Conservation (phyloP, 192 early-diverging fungal genomes). For the Gamsiella multidivaricata region DNA sequence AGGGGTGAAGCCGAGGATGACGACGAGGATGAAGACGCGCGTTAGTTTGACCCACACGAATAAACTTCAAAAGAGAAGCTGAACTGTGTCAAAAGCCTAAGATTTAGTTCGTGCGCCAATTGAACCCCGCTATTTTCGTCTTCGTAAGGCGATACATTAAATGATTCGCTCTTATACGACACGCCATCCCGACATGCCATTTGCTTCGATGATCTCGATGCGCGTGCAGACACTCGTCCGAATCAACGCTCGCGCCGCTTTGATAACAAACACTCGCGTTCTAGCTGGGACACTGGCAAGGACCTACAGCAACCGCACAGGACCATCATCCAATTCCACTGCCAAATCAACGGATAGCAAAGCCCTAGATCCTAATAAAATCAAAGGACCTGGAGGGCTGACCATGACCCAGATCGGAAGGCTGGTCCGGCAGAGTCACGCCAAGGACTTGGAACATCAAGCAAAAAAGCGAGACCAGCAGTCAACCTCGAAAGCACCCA, state of each 20-base stretch:
- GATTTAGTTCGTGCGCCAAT: too few species aligned
- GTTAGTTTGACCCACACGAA: neutral
- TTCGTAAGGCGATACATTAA: too few species aligned
- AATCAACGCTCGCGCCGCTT: too few species aligned
- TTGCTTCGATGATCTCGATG: too few species aligned
- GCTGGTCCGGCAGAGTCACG: slow-evolving; percentile 38
- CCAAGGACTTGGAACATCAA: slow-evolving; percentile 38
- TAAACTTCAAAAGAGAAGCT: neutral
- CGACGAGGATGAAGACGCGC: neutral
- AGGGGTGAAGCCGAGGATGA: slow-evolving; percentile 1
- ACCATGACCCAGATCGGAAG: slow-evolving; percentile 57
- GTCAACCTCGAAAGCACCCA: neutral
- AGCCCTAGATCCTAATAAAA: slow-evolving; percentile 54
- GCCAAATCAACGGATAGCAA: neutral
- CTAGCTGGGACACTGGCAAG: neutral
- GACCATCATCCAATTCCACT: neutral
- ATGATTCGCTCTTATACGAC: too few species aligned
- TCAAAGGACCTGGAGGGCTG: slow-evolving; percentile 57
- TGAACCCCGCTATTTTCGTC: too few species aligned
- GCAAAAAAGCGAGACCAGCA: slow-evolving; percentile 16
- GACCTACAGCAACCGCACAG: neutral
- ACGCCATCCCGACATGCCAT: too few species aligned
- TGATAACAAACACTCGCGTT: too few species aligned
- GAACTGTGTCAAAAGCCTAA: neutral
- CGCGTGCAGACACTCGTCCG: too few species aligned